Conservation (phyloP, 306 rosid genomes). For the Benincasa hispida region DNA sequence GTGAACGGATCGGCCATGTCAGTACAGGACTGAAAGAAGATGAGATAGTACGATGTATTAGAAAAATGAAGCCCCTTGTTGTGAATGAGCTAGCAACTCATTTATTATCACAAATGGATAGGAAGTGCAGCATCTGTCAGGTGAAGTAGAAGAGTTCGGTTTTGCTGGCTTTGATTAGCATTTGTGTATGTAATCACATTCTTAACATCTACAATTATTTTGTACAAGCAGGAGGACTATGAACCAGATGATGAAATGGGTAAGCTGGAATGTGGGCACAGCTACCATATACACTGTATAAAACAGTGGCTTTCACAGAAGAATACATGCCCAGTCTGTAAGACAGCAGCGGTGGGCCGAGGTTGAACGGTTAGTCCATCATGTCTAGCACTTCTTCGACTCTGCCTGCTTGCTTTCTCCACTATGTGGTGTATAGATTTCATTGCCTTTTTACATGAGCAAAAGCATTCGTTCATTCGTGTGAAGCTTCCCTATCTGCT, state of each 20-base stretch:
- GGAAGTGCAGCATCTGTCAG: constrained; percentile 85
- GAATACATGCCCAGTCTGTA: constrained; percentile 85
- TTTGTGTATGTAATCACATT: not conserved
- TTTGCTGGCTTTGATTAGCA: not conserved
- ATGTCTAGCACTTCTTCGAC: constrained; percentile 4
- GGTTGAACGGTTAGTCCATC: constrained; percentile 16
- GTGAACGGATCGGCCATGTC: constrained; percentile 84
- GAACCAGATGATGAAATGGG: constrained; percentile 83
- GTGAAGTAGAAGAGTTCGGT: constrained; percentile 20
- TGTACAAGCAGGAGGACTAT: constrained; percentile 62
- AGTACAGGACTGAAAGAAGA: constrained; percentile 82
- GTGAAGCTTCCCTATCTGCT: constrained; percentile 23
- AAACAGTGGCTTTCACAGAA: constrained; percentile 83
- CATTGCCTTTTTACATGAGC: constrained; percentile 24
- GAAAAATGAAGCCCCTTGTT: constrained; percentile 35
- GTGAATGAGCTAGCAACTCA: constrained; percentile 32
- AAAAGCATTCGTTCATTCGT: constrained; percentile 40
- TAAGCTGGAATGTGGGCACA: constrained; percentile 66
- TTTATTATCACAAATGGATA: constrained; percentile 31
- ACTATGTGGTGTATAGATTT: constrained; percentile 52
- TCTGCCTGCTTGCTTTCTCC: constrained; percentile 10
- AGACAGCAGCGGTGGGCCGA: constrained; percentile 50
- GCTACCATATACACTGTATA: constrained; percentile 69
- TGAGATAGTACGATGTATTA: constrained; percentile 45
- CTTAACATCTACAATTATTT: not conserved